Evolutionary conservation across 441 rosid genomes (phyloP).

Genomic region (Eruca vesicaria): DNA sequence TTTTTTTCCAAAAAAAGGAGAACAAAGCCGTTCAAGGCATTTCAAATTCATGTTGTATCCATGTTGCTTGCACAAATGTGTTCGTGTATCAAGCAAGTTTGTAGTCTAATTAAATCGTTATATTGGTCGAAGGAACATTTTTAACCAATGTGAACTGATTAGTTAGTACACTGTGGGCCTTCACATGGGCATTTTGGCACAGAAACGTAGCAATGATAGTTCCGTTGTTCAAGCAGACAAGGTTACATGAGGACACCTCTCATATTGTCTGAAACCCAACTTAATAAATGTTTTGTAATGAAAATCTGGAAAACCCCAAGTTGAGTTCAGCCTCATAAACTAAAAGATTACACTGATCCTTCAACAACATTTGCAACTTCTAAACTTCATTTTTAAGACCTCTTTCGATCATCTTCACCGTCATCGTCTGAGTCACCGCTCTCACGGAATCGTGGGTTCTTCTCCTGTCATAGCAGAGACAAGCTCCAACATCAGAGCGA

Average conservation of each 20-base stretch:
- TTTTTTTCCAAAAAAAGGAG: too few species aligned
- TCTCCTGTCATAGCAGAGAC: constrained; percentile 56
- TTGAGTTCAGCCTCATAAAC: constrained; percentile 6
- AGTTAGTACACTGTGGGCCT: not conserved
- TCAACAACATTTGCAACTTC: constrained; percentile 9
- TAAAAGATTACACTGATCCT: constrained; percentile 18
- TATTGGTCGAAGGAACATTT: not conserved
- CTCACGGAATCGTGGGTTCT: constrained; percentile 99
- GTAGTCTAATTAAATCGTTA: not conserved
- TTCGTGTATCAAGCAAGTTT: not conserved
- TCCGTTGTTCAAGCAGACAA: not conserved
- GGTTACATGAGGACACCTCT: not conserved
- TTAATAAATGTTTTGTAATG: not conserved
- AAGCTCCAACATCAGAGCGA: not conserved
- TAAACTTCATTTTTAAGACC: constrained; percentile 33
- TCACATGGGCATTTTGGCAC: not conserved
- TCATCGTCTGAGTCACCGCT: constrained; percentile 86
- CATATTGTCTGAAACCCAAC: not conserved
- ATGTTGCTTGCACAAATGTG: not conserved
- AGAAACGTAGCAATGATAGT: not conserved
- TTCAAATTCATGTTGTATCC: too few species aligned
- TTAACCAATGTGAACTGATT: not conserved
- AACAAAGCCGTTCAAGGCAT: too few species aligned
- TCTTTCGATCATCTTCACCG: constrained; percentile 73
- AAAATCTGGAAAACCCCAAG: not conserved